Percentiles rank a stretch among this genome's conserved stretches.
Conservation (phyloP, 352 stramenopile genomes). For the Aphanomyces euteiches region DNA sequence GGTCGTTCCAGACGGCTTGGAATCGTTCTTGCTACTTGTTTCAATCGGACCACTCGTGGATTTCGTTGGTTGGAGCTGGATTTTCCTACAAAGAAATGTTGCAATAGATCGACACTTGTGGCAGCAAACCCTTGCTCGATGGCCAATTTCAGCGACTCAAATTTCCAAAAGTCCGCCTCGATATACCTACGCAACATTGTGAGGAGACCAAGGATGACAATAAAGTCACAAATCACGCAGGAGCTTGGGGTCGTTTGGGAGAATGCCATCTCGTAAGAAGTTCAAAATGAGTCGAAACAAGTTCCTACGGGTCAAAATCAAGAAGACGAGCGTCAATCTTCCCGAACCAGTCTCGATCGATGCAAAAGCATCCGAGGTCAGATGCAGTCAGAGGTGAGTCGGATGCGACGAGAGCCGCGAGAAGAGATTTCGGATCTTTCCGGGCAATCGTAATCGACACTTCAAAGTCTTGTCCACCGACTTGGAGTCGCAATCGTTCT, state of each 20-base stretch:
- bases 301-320: conserved; percentile 37
- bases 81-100: conserved; percentile 23
- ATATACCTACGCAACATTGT: conserved; percentile 50
- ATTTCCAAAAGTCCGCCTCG: conserved; percentile 80
- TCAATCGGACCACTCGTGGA: background rate
- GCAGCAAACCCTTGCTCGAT: conserved; percentile 68
- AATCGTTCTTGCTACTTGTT: conserved; percentile 5
- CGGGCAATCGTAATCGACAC: conserved; percentile 45
- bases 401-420: conserved; percentile 59
- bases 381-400: conserved; percentile 54
- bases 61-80: conserved; percentile 7
- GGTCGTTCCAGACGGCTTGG: conserved; percentile 22
- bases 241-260: conserved; percentile 62
- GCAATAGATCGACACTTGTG: conserved; percentile 26
- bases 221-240: conserved; percentile 33
- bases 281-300: conserved; percentile 74
- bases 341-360: conserved; percentile 63
- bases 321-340: background rate
- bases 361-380: conserved; percentile 67
- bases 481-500: conserved; percentile 53
- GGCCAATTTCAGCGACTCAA: conserved; percentile 65
- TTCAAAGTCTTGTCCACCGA: conserved; percentile 72
- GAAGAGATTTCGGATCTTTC: conserved; percentile 57
- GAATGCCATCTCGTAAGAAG: conserved; percentile 69
- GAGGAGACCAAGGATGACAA: background rate